Conservation (phyloP, 441 rosid species). For the Populus hybrid region DNA sequence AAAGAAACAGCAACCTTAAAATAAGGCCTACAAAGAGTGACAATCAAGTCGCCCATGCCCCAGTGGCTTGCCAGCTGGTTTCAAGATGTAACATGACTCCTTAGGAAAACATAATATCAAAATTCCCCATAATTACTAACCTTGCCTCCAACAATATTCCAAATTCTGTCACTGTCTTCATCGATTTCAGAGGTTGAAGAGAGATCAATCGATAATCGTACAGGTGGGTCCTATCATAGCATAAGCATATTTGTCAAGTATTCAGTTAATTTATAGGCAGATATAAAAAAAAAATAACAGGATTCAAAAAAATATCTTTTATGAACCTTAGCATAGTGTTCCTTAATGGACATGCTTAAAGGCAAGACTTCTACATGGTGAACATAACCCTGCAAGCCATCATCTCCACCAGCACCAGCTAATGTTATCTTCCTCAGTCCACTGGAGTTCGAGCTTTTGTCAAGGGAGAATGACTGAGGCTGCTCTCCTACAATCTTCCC, state of each 20-base stretch:
- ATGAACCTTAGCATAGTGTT: conserved; percentile 47
- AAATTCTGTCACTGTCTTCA: conserved; percentile 55
- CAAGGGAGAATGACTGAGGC: conserved; percentile 31
- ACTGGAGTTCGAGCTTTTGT: conserved; percentile 25
- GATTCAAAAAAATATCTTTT: conserved; percentile 11
- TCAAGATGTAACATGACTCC: background rate
- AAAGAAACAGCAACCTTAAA: background rate
- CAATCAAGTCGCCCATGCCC: background rate
- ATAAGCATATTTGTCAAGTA: conserved; percentile 7
- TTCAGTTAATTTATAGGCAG: background rate
- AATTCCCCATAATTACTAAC: conserved; percentile 27
- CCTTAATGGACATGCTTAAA: conserved; percentile 34
- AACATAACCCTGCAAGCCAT: conserved; percentile 49
- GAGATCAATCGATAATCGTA: conserved; percentile 48
- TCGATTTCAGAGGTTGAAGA: conserved; percentile 56
- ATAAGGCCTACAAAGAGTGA: background rate
- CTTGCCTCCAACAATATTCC: conserved; percentile 82
- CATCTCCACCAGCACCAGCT: conserved; percentile 33
- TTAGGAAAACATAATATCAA: background rate
- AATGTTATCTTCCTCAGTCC: conserved; percentile 35
- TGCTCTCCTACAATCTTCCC: conserved; percentile 53
- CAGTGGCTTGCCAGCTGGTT: background rate
- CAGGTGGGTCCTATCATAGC: conserved; percentile 54
- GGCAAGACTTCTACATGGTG: conserved; percentile 44
- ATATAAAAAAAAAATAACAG: background rate